Conservation (phyloP, 2,329 filamentous ascomycete genomes). For the Penicillium decumbens region DNA sequence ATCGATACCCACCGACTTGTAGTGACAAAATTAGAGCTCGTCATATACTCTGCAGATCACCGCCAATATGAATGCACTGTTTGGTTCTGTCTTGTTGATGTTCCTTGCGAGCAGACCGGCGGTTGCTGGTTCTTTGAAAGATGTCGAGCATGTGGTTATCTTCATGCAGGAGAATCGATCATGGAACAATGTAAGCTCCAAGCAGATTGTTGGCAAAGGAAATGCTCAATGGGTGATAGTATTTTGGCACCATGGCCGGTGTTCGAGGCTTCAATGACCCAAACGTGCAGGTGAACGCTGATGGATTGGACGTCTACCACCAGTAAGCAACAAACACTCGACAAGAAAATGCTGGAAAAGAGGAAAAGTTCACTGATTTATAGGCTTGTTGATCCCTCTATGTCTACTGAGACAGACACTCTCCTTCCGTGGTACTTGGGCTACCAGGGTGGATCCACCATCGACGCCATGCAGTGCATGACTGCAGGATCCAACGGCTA, state of each 20-base stretch:
- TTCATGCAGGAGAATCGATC: conserved; percentile 54
- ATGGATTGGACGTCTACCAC: conserved; percentile 46
- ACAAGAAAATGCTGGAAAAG: not conserved
- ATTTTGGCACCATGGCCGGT: conserved; percentile 55
- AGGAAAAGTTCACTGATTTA: not conserved
- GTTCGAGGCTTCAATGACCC: conserved; percentile 55
- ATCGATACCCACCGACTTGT: not conserved
- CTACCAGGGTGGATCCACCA: conserved; percentile 50
- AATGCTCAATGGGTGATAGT: conserved; percentile 33
- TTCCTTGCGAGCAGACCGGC: conserved; percentile 19
- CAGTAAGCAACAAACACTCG: conserved; percentile 36
- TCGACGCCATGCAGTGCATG: conserved; percentile 54
- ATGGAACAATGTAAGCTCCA: conserved; percentile 33
- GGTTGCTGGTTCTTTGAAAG: conserved; percentile 42
- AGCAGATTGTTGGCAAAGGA: not conserved
- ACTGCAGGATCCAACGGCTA: conserved; percentile 51
- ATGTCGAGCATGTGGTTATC: conserved; percentile 55
- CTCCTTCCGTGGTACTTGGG: conserved; percentile 55
- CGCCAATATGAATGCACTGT: conserved; percentile 10
- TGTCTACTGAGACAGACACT: conserved; percentile 42
- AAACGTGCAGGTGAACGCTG: conserved; percentile 50
- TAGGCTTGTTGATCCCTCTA: conserved; percentile 36
- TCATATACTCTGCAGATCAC: not conserved
- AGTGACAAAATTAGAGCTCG: not conserved
- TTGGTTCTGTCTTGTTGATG: conserved; percentile 13